Evolutionary conservation across 306 rosid genomes (phyloP), one percentile per base, ranked within the genome.

Genomic region (Glycyrrhiza uralensis): DNA sequence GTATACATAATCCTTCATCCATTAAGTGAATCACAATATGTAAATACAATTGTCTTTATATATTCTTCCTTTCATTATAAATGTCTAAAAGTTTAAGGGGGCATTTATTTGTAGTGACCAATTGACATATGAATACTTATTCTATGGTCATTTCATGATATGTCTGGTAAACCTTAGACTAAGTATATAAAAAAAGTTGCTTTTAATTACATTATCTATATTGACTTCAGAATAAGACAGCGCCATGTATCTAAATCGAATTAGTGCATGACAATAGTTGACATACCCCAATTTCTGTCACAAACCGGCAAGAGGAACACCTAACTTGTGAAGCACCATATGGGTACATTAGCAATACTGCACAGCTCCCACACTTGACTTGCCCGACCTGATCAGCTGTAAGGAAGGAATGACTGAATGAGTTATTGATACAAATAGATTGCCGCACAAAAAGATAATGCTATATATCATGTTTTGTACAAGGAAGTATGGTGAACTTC

Each of bases 381-480:
- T 83, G 87, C 45, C 97, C 97, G 60, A 89, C 87, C 89, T 87
- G 82, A 64, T 91, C 90, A 73, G 91, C 98, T 94, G 89, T 47
- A 66, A 71, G 18, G 67, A 80, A 80, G 64, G 32, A 62, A 45
- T 10, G 41, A 72, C 14, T 26, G 32, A 62, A 45, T 10, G 41
- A 72, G 17, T 26, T 36, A 60, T 19, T 23, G 22, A 39, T 44
- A 35, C 35, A 38, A 71, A 68, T 15, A 35, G 58, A 26, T 66
- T 45, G 14, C 69, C 41, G 49, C 35, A 28, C n/a, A 46, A 32
- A 71, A 62, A 14, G 39, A 18, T 26, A 45, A 33, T 26, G 29
- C 24, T 41, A 39, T 19, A 38, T 26, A 28, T 12, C 49, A 69
- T 56, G 11, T 64, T 64, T 66, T 18, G 50, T 44, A 49, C 65